Conservation (phyloP, 106 monocot species). For the Phalaenopsis equestris region DNA sequence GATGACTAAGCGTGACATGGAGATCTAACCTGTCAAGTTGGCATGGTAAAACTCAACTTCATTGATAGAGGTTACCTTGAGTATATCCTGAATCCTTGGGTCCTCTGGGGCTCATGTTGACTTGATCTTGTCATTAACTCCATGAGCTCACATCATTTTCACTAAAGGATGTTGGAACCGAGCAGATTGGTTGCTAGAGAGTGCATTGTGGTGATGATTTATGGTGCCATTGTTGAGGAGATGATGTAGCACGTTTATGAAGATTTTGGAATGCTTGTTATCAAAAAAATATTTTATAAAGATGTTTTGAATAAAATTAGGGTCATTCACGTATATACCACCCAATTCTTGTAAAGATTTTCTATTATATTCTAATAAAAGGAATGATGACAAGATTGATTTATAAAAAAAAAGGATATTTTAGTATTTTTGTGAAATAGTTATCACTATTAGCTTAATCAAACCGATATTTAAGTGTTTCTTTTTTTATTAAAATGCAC, state of each 20-base stretch:
- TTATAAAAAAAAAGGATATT: too few relatives aligned
- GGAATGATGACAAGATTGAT: too few relatives aligned
- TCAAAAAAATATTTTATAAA: too few relatives aligned
- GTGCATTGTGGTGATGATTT: background rate
- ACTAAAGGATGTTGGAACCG: background rate
- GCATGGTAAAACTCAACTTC: background rate
- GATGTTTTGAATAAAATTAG: too few relatives aligned
- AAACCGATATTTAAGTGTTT: too few relatives aligned
- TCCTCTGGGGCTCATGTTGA: background rate
- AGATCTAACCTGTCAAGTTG: background rate
- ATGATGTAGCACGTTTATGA: background rate
- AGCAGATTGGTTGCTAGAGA: background rate
- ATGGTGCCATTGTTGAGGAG: background rate
- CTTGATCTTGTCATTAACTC: background rate
- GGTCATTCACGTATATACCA: too few relatives aligned
- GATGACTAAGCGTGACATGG: background rate
- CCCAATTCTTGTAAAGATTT: too few relatives aligned
- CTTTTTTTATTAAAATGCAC: too few relatives aligned
- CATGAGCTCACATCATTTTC: background rate
- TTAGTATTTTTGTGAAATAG: too few relatives aligned
- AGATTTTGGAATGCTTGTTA: too few relatives aligned
- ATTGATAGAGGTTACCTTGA: background rate
- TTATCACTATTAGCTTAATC: too few relatives aligned
- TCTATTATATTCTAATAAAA: too few relatives aligned
- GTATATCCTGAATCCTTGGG: background rate